Conservation (phyloP, 148 eudicot genomes). For the Silene uniflora region DNA sequence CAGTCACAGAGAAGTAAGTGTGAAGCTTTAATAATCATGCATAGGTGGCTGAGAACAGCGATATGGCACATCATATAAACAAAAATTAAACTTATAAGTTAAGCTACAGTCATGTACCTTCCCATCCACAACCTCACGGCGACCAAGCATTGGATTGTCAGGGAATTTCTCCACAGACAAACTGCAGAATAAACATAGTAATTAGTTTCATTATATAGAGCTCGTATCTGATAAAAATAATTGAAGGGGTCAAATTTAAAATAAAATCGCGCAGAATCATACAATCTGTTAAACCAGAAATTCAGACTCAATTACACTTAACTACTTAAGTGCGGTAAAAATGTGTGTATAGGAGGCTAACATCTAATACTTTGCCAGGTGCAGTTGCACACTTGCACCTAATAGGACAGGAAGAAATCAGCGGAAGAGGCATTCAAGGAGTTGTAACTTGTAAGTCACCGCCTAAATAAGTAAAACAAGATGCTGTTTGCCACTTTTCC, state of each 20-base stretch:
- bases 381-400: background rate
- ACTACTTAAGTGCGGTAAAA: background rate
- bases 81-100: background rate
- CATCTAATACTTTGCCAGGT: background rate
- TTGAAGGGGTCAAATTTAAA: background rate
- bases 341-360: background rate
- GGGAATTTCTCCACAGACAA: conserved; percentile 65
- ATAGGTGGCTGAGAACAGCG: background rate
- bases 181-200: conserved; percentile 34
- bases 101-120: conserved; percentile 45
- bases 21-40: background rate
- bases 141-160: conserved; percentile 64
- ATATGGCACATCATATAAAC: background rate
- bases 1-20: conserved; percentile 26
- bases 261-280: background rate
- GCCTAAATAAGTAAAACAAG: too few species aligned
- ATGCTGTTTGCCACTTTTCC: too few species aligned
- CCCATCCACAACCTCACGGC: conserved; percentile 58
- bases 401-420: background rate
- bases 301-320: too few species aligned
- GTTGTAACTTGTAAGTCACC: too few species aligned
- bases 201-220: background rate
- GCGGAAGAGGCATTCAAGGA: too few species aligned
- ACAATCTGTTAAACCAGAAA: too few species aligned
- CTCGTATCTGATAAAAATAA: background rate